phyloP scores from a whole-genome alignment of 306 rosid species.

The Quercus gilva region DNA sequence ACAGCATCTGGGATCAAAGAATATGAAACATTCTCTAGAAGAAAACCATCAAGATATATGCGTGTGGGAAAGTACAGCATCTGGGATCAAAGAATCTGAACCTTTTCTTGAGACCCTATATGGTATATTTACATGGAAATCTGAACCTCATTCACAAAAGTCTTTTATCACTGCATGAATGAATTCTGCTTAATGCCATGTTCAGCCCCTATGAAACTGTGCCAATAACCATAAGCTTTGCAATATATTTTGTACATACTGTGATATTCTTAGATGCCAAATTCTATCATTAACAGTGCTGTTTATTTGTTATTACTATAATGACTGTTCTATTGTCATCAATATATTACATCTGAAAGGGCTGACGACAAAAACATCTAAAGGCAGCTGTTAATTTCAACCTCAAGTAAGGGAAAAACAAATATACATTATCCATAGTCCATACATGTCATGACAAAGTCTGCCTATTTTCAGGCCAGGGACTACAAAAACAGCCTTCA shows the following conservation, averaged over 20 bases:
- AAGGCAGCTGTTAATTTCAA: neutral
- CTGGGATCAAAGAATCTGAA: no score
- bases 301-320: conserved; percentile 12
- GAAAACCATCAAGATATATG: no score
- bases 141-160: neutral
- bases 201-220: neutral
- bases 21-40: no score
- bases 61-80: no score
- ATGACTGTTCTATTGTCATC: conserved; percentile 12
- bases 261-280: neutral
- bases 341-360: conserved; percentile 26
- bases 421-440: conserved; percentile 2
- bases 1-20: no score
- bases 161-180: neutral
- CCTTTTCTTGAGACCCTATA: no score
- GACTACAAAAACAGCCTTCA: conserved; percentile 36
- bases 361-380: conserved; percentile 24
- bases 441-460: conserved; percentile 11
- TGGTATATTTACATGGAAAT: neutral
- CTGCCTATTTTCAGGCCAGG: conserved; percentile 22
- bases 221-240: neutral
- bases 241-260: neutral
- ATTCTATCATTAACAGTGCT: conserved; percentile 6
- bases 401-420: conserved; percentile 15
- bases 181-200: neutral